Conservation (phyloP, 495 filamentous ascomycete genomes). For the Hypoxylon perforatum region DNA sequence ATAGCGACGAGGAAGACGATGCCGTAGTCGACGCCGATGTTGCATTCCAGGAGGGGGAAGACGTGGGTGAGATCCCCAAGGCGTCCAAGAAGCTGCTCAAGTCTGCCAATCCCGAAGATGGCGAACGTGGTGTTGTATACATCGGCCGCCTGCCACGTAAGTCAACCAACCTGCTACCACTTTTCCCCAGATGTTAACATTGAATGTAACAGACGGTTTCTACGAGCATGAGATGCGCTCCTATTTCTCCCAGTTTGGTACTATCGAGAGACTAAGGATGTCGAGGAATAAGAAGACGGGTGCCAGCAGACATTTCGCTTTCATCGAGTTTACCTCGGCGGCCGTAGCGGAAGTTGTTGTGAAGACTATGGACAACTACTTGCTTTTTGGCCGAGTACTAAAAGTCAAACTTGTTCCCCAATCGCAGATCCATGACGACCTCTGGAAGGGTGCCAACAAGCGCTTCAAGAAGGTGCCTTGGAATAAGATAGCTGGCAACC, state of each 20-base stretch:
- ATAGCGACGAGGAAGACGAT: slow-evolving; percentile 76
- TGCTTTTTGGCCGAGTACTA: slow-evolving; percentile 91
- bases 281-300: slow-evolving; percentile 92
- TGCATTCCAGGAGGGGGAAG: slow-evolving; percentile 58
- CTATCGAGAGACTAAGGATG: slow-evolving; percentile 79
- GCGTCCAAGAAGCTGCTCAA: slow-evolving; percentile 69
- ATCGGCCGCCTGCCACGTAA: slow-evolving; percentile 83
- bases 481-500: slow-evolving; percentile 81
- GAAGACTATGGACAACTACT: slow-evolving; percentile 96
- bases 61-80: slow-evolving; percentile 71
- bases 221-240: slow-evolving; percentile 94
- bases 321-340: slow-evolving; percentile 84
- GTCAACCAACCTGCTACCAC: neutral
- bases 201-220: slow-evolving; percentile 70
- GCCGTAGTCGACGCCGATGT: slow-evolving; percentile 65
- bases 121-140: slow-evolving; percentile 83
- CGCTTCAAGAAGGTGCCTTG: slow-evolving; percentile 89
- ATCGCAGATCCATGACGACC: slow-evolving; percentile 78
- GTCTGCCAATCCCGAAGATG: slow-evolving; percentile 56
- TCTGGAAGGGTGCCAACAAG: slow-evolving; percentile 89
- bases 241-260: slow-evolving; percentile 97
- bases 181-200: slow-evolving; percentile 38
- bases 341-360: slow-evolving; percentile 89
- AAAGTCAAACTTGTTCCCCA: slow-evolving; percentile 81
- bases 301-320: slow-evolving; percentile 88